Conservation (phyloP, 352 stramenopile species). For the Phytophthora nicotianae region DNA sequence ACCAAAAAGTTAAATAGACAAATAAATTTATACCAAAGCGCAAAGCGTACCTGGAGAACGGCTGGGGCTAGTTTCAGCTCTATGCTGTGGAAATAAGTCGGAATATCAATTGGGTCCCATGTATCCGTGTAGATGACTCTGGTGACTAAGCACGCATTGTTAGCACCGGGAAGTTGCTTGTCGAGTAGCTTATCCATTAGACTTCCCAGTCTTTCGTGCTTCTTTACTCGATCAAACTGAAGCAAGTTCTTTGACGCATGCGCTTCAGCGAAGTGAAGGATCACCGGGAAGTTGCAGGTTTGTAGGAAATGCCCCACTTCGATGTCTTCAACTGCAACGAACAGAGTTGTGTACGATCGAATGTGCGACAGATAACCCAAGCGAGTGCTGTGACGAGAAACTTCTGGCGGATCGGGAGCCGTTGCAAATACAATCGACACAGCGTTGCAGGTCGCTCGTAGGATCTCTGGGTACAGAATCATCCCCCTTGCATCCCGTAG, state of each 20-base stretch:
- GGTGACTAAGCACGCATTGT: constrained; percentile 37
- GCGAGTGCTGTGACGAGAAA: constrained; percentile 41
- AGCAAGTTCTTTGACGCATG: constrained; percentile 35
- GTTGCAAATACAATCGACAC: constrained; percentile 58
- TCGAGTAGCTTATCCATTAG: constrained; percentile 45
- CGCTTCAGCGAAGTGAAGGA: constrained; percentile 54
- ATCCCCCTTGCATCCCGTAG: constrained; percentile 34
- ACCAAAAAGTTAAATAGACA: background rate
- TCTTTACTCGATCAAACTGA: constrained; percentile 41
- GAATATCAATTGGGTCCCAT: constrained; percentile 43
- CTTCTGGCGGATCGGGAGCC: constrained; percentile 56
- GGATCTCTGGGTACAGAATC: constrained; percentile 67
- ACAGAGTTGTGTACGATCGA: constrained; percentile 63
- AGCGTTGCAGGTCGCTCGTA: constrained; percentile 42
- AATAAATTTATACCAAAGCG: background rate
- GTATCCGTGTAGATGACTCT: constrained; percentile 69
- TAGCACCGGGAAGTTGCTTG: constrained; percentile 42
- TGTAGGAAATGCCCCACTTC: constrained; percentile 77
- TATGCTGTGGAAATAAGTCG: constrained; percentile 73
- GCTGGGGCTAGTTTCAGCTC: constrained; percentile 62
- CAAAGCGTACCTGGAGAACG: constrained; percentile 63
- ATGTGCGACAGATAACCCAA: constrained; percentile 78
- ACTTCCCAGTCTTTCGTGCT: constrained; percentile 41
- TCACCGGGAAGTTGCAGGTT: constrained; percentile 75
- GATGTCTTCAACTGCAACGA: constrained; percentile 48